These are phyloP conservation scores for Xylariales sp. DNA, from an alignment of 2,329 filamentous ascomycete genomes.

Conservation along the genomic window DNA sequence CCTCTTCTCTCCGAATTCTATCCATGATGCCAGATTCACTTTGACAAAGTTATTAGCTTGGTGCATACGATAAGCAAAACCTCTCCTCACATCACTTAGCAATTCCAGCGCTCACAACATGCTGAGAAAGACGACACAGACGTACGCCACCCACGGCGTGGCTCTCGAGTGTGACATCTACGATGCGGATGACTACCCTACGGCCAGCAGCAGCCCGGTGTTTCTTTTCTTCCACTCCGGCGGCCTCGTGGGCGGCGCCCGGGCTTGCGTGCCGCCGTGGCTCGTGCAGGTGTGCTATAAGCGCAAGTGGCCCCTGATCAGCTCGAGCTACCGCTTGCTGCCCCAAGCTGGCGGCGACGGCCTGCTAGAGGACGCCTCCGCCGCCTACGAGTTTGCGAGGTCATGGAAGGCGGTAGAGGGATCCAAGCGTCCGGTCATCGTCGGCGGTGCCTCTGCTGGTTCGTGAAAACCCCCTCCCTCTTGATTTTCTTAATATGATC, in stretches of 20 bases:
- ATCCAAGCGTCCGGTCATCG: constrained; percentile 21
- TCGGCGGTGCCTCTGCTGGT: constrained; percentile 29
- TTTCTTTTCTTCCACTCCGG: constrained; percentile 33
- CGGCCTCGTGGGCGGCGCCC: constrained; percentile 26
- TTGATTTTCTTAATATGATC: too few relatives aligned
- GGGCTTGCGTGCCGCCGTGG: constrained; percentile 28
- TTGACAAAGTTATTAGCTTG: too few relatives aligned
- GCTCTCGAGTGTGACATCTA: constrained; percentile 32
- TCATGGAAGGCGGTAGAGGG: constrained; percentile 11
- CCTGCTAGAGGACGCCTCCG: constrained; percentile 24
- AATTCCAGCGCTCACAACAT: constrained; percentile 8
- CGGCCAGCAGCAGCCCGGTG: constrained; percentile 17
- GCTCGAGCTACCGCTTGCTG: constrained; percentile 29
- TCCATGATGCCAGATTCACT: too few relatives aligned
- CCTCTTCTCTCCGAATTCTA: too few relatives aligned
- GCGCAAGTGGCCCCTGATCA: constrained; percentile 28
- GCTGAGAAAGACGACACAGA: constrained; percentile 6
- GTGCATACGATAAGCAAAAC: too few relatives aligned
- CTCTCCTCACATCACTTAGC: background rate
- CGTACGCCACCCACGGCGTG: constrained; percentile 25
- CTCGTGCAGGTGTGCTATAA: constrained; percentile 28
- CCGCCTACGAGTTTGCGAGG: constrained; percentile 26
- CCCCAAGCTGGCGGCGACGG: constrained; percentile 23
- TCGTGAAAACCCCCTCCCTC: too few relatives aligned
- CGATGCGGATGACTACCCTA: constrained; percentile 16